Evolutionary conservation across 2,329 filamentous ascomycete species (phyloP).

Genomic region (Penicillium frequentans): DNA sequence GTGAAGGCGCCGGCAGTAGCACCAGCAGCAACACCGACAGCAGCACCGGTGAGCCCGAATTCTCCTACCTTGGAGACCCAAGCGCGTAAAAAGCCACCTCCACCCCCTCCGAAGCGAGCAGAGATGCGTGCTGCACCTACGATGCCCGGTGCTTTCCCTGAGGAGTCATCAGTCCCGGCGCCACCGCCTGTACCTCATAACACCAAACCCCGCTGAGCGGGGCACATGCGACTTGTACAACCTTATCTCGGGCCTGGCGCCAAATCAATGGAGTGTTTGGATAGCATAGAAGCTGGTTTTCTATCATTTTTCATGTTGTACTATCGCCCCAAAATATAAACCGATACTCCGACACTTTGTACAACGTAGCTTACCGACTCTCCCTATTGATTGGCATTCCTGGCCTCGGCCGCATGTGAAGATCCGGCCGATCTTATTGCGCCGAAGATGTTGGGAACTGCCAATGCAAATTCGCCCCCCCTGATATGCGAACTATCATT

Average conservation of each 20-base stretch:
- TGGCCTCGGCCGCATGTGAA: slow-evolving; percentile 26
- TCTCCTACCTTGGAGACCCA: slow-evolving; percentile 23
- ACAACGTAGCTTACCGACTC: background rate
- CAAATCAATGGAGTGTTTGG: background rate
- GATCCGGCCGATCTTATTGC: background rate
- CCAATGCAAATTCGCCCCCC: background rate
- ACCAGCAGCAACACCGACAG: slow-evolving; percentile 17
- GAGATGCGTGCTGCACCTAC: slow-evolving; percentile 41
- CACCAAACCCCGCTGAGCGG: slow-evolving; percentile 55
- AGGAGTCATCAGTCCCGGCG: slow-evolving; percentile 23
- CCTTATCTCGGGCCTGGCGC: background rate
- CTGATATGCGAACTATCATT: background rate
- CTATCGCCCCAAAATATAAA: background rate
- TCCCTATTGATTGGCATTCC: background rate
- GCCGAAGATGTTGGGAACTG: slow-evolving; percentile 1
- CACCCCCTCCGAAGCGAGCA: slow-evolving; percentile 60
- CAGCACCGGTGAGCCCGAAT: slow-evolving; percentile 6
- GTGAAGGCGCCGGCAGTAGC: slow-evolving; percentile 19
- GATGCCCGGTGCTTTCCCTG: slow-evolving; percentile 17
- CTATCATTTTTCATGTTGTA: background rate
- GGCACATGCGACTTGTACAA: slow-evolving; percentile 9
- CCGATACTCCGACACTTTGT: background rate
- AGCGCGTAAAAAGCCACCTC: slow-evolving; percentile 50
- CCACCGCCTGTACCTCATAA: slow-evolving; percentile 59
- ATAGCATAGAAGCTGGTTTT: background rate